phyloP scores from a whole-genome alignment of 78 protist species.

The Dictyostelium citrinum region DNA sequence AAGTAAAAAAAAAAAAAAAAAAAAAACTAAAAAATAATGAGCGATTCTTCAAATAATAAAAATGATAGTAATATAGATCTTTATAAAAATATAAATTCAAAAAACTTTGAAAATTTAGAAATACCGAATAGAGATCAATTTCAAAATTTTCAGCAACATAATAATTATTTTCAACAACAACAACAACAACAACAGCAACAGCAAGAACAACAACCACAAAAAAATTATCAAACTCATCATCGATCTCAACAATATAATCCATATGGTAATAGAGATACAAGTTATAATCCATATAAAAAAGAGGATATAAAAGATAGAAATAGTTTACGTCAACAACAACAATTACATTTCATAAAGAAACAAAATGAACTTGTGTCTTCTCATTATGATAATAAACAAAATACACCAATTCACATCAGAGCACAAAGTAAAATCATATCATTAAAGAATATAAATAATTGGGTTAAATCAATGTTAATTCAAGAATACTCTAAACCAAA shows the following conservation, averaged over 20 bases:
- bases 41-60: background rate
- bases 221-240: background rate
- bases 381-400: conserved; percentile 25
- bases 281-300: background rate
- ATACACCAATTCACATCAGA: conserved; percentile 33
- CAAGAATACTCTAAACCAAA: conserved; percentile 20
- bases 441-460: conserved; percentile 72
- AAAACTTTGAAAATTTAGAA: background rate
- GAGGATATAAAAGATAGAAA: background rate
- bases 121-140: background rate
- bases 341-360: background rate
- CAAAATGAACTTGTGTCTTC: background rate
- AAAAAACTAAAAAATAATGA: background rate
- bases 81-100: background rate
- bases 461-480: conserved; percentile 84
- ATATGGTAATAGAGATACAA: background rate
- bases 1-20: background rate
- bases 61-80: background rate
- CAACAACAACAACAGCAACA: conserved; percentile 3
- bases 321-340: background rate
- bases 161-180: background rate
- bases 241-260: background rate
- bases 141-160: background rate
- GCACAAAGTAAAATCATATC: conserved; percentile 25
- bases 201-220: background rate